Conservation (phyloP, 768 basidiomycete genomes). For the Serpula lacrymans region DNA sequence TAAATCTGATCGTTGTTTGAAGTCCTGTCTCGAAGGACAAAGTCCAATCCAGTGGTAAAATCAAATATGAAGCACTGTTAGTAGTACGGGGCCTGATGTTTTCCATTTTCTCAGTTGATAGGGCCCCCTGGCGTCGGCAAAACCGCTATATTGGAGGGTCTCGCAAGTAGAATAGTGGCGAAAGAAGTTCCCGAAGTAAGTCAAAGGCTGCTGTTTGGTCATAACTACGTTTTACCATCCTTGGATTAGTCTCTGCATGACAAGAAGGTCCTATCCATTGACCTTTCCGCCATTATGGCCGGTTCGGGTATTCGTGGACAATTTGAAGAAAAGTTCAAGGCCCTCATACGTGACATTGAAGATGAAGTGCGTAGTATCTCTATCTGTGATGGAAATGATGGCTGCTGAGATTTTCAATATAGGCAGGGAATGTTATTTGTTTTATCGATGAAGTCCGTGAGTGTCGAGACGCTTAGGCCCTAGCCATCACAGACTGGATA, state of each 20-base stretch:
- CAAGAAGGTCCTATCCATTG: slow-evolving; percentile 86
- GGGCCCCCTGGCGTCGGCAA: slow-evolving; percentile 91
- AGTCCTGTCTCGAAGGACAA: slow-evolving; percentile 87
- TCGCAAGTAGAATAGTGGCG: slow-evolving; percentile 82
- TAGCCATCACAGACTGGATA: not conserved
- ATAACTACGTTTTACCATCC: slow-evolving; percentile 1
- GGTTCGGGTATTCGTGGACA: slow-evolving; percentile 91
- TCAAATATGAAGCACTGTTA: not conserved
- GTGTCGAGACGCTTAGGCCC: slow-evolving; percentile 29
- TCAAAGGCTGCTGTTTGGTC: not conserved
- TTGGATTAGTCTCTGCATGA: slow-evolving; percentile 83
- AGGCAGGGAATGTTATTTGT: slow-evolving; percentile 79
- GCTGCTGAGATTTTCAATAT: slow-evolving; percentile 9
- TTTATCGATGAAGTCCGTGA: slow-evolving; percentile 94
- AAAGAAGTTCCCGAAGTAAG: slow-evolving; percentile 88
- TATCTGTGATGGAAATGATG: slow-evolving; percentile 19
- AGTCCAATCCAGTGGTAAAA: slow-evolving; percentile 85
- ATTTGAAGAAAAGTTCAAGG: slow-evolving; percentile 93
- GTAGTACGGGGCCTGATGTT: not conserved
- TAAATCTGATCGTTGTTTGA: not conserved
- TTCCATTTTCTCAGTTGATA: slow-evolving; percentile 48
- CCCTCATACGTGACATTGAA: slow-evolving; percentile 85
- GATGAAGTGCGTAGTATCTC: slow-evolving; percentile 52
- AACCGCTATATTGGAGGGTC: slow-evolving; percentile 87
- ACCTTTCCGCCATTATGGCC: slow-evolving; percentile 79